A percentile compares a stretch with the other conserved stretches of the same genome.
Evolutionary conservation across 257 asterid species (phyloP).

Genomic region (Petrea volubilis): DNA sequence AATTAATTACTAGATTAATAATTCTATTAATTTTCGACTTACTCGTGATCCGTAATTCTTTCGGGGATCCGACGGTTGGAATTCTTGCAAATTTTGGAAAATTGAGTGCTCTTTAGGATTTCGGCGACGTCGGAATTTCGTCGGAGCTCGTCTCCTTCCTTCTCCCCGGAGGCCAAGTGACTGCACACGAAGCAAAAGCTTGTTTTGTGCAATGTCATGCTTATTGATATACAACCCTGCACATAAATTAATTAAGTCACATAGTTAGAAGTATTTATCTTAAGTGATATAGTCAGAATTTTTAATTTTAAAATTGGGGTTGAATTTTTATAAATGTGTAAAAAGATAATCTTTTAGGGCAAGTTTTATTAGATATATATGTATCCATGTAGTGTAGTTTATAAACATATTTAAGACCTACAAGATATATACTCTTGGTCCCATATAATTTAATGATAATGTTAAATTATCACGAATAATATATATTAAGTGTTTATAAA

Average conservation of each 20-base stretch:
- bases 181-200: slow-evolving; percentile 91
- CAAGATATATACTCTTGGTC: too few species aligned
- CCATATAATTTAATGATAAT: too few species aligned
- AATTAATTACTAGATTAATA: not conserved
- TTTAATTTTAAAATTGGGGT: too few species aligned
- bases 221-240: slow-evolving; percentile 94
- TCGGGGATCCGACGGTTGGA: slow-evolving; percentile 49
- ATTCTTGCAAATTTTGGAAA: slow-evolving; percentile 59
- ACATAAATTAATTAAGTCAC: not conserved
- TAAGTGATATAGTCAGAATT: not conserved
- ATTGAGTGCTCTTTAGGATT: slow-evolving; percentile 65
- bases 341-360: too few species aligned
- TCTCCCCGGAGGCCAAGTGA: slow-evolving; percentile 96
- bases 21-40: slow-evolving; percentile 19
- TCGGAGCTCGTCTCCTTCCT: slow-evolving; percentile 82
- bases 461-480: too few species aligned
- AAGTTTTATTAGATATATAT: too few species aligned
- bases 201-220: slow-evolving; percentile 86
- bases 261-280: not conserved
- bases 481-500: too few species aligned
- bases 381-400: too few species aligned
- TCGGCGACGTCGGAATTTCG: slow-evolving; percentile 82
- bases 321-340: too few species aligned
- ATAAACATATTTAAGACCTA: too few species aligned
- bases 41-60: slow-evolving; percentile 75